Conservation (phyloP, 805 yeast genomes). For the Candida maris region DNA sequence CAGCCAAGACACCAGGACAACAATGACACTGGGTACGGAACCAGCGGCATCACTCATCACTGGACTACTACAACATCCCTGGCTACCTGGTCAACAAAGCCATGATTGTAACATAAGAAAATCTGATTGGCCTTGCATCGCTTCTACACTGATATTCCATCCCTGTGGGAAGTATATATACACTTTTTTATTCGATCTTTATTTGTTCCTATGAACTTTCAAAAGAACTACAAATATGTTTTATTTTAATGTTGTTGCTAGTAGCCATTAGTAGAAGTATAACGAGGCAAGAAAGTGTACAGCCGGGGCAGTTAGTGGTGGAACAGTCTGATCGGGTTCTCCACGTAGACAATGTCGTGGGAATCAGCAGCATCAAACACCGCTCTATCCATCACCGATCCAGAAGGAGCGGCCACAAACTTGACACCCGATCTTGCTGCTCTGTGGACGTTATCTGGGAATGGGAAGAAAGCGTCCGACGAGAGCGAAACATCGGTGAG, state of each 20-base stretch:
- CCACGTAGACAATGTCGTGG: slow-evolving; percentile 84
- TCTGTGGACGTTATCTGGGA: slow-evolving; percentile 98
- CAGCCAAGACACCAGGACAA: slow-evolving; percentile 83
- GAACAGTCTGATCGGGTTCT: slow-evolving; percentile 96
- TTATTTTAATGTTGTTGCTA: no score
- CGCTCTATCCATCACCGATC: slow-evolving; percentile 96
- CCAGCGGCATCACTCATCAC: slow-evolving; percentile 37
- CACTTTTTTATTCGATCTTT: slow-evolving; percentile 1
- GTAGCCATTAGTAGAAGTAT: no score
- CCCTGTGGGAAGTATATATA: slow-evolving; percentile 1
- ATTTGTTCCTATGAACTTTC: background rate
- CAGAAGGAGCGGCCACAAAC: slow-evolving; percentile 94
- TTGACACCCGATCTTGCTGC: slow-evolving; percentile 96
- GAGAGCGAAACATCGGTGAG: slow-evolving; percentile 85
- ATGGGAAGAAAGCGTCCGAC: slow-evolving; percentile 99
- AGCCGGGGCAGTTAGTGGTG: no score
- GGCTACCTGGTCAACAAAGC: slow-evolving; percentile 48
- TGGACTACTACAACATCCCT: slow-evolving; percentile 44
- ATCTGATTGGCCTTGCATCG: slow-evolving; percentile 3
- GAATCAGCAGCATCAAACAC: slow-evolving; percentile 96
- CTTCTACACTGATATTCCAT: no score
- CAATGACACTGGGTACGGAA: slow-evolving; percentile 74
- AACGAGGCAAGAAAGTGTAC: no score
- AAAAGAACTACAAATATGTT: background rate
- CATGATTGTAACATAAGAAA: slow-evolving; percentile 27